Evolutionary conservation across 768 basidiomycete species (phyloP), one percentile per base, ranked within the genome.

Genomic region (Xerocomellus intermedius): DNA sequence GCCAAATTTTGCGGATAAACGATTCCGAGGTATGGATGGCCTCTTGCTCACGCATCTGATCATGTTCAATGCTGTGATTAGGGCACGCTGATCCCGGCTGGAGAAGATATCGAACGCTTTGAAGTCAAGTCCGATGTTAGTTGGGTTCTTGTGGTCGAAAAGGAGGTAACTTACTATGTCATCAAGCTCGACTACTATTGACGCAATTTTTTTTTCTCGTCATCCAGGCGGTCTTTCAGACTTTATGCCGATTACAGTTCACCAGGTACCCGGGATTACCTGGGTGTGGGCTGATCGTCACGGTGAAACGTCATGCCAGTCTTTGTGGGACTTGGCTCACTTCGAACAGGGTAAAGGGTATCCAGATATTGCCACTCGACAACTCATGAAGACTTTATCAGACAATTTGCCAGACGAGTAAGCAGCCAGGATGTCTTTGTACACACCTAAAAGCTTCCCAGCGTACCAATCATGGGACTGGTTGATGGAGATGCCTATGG

Each of bases 401-500:
- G 79, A 85, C 37, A 79, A 81, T 33, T 78, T 93, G 19, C 86
- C 87, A 3, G 42, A 69, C 39, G 73, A 72, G 93, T 91, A 67
- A 60, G 74, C 6, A 22, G 5, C n/a, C 19, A 21, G 12, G 8
- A 38, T 32, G 39, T 8, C n/a, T 35, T 42, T 30, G 7, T 30
- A 24, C 8, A 21, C 37, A 48, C 8, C 47, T 51, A 54, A 39
- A 38, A 55, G 26, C 32, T 43, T 17, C 50, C 39, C 63, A 97
- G 95, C 7, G 75, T 90, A 35, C 90, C 90, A 0, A 79, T 98
- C 44, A 67, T 89, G 48, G 87, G 81, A 2, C 71, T 98, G 35
- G 89, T 98, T 7, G 97, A 99, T 64, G 87, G 82, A 0, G 97
- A 99, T 68, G 87, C 95, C 0, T 91, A 91, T 68, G 97, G 97